Percentiles rank a stretch among this genome's conserved stretches.
Evolutionary conservation across 1,139 yeast species (phyloP).

Genomic region (Eremothecium sinecaudum): DNA sequence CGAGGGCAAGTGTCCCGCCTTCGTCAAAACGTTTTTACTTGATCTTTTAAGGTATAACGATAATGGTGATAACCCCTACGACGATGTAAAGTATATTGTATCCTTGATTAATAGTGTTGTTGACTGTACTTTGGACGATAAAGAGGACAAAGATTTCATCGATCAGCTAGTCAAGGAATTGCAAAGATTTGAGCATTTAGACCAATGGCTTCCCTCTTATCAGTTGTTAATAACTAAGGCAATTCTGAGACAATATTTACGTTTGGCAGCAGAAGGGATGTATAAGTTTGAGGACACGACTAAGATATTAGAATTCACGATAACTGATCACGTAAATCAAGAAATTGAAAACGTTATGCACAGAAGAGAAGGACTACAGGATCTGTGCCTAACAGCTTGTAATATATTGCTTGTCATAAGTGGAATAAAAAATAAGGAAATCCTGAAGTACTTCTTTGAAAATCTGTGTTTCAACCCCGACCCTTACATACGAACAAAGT

Average conservation of each 20-base stretch:
- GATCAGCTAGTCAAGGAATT: slow-evolving; percentile 49
- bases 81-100: slow-evolving; percentile 62
- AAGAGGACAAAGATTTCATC: slow-evolving; percentile 32
- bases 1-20: slow-evolving; percentile 58
- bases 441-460: slow-evolving; percentile 55
- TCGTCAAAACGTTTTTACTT: slow-evolving; percentile 52
- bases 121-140: slow-evolving; percentile 33
- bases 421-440: slow-evolving; percentile 55
- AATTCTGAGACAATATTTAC: slow-evolving; percentile 47
- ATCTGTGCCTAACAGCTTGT: slow-evolving; percentile 60
- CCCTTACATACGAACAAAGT: slow-evolving; percentile 41
- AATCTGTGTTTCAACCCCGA: slow-evolving; percentile 50
- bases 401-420: slow-evolving; percentile 64
- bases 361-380: slow-evolving; percentile 37
- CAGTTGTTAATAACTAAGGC: slow-evolving; percentile 48
- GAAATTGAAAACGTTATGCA: slow-evolving; percentile 10
- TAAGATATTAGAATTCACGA: slow-evolving; percentile 34
- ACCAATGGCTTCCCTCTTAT: slow-evolving; percentile 77
- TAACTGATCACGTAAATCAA: slow-evolving; percentile 9
- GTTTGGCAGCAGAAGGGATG: slow-evolving; percentile 51
- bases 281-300: slow-evolving; percentile 38
- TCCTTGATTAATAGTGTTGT: slow-evolving; percentile 51
- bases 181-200: slow-evolving; percentile 67
- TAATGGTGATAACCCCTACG: slow-evolving; percentile 67
- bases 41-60: slow-evolving; percentile 78